A percentile compares a stretch with the other conserved stretches of the same genome.
phyloP scores from a whole-genome alignment of 495 filamentous ascomycete genomes.

The Talaromyces borbonicus region DNA sequence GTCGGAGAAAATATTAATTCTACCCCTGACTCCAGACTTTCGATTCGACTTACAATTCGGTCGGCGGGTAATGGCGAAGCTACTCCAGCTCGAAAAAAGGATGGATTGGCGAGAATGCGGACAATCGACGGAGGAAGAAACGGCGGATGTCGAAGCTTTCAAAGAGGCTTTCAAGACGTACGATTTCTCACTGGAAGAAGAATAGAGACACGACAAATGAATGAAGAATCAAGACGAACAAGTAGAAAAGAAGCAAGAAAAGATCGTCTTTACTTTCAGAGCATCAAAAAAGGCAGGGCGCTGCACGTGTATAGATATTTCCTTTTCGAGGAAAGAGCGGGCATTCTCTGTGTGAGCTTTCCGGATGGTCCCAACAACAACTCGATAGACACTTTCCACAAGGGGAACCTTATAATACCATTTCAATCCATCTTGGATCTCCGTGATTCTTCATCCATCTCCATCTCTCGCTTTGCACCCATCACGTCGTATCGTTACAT shows the following conservation, averaged over 20 bases:
- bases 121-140: constrained; percentile 69
- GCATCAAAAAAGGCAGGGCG: neutral
- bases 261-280: too few species aligned
- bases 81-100: constrained; percentile 65
- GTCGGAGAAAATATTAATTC: constrained; percentile 37
- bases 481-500: constrained; percentile 2
- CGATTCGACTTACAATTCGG: constrained; percentile 59
- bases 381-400: neutral
- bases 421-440: neutral
- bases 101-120: constrained; percentile 73
- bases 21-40: constrained; percentile 42
- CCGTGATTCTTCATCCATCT: neutral
- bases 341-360: too few species aligned
- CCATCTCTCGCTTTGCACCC: neutral
- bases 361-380: too few species aligned
- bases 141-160: constrained; percentile 66
- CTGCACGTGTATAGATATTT: neutral
- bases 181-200: constrained; percentile 57
- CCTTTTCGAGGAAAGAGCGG: neutral
- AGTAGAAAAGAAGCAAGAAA: neutral
- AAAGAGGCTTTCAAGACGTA: constrained; percentile 76
- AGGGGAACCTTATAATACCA: too few species aligned
- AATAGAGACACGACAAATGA: neutral
- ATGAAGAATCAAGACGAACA: neutral
- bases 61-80: constrained; percentile 74